Evolutionary conservation across 306 rosid genomes (phyloP).

Genomic region (Pterocarpus santalinus): DNA sequence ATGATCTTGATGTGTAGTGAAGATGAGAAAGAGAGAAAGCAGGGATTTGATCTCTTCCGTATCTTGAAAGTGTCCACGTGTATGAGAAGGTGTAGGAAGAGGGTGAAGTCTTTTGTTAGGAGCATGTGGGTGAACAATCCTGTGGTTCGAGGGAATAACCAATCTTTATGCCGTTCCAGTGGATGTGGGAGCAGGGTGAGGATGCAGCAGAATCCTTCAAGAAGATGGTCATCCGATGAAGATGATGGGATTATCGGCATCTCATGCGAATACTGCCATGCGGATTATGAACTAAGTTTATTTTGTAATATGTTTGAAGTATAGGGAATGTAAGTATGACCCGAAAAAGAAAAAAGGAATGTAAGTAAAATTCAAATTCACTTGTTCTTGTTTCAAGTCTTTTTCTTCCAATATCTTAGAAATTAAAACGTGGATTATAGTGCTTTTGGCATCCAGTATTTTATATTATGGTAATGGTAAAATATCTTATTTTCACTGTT

Average conservation of each 20-base stretch:
- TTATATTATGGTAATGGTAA: no score
- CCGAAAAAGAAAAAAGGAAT: no score
- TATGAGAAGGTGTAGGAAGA: constrained; percentile 40
- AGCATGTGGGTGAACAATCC: constrained; percentile 50
- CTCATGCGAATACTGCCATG: constrained; percentile 42
- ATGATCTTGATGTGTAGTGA: constrained; percentile 45
- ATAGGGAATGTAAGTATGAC: no score
- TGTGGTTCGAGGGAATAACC: not conserved
- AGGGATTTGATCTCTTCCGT: constrained; percentile 39
- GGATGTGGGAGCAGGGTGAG: not conserved
- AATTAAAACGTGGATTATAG: no score
- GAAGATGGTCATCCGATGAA: constrained; percentile 4
- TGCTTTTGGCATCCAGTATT: no score
- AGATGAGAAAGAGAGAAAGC: constrained; percentile 8
- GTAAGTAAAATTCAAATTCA: no score
- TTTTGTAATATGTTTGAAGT: constrained; percentile 38
- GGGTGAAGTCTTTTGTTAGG: constrained; percentile 35
- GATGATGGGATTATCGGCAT: not conserved
- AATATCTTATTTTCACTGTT: not conserved
- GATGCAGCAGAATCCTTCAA: not conserved
- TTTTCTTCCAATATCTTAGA: no score
- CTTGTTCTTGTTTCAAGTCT: no score
- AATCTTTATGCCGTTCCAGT: constrained; percentile 9
- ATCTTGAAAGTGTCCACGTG: constrained; percentile 34
- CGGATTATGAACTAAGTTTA: constrained; percentile 36